These are phyloP conservation scores for Hordeum pubiflorum DNA, from an alignment of 202 grass and related monocot species.

Conservation along the genomic window DNA sequence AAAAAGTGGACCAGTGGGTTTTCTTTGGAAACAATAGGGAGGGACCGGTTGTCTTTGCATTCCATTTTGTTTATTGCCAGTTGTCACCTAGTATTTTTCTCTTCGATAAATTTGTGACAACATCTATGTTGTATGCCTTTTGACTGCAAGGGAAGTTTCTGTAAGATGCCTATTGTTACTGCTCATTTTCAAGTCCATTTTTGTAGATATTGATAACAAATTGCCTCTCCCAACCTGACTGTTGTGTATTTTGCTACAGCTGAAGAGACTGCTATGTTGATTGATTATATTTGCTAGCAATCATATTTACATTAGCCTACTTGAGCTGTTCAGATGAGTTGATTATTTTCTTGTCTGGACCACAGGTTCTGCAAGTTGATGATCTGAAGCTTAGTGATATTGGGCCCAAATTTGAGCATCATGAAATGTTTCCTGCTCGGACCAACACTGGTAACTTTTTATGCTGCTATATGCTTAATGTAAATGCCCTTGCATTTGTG, in stretches of 20 bases:
- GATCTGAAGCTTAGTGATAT: conserved; percentile 76
- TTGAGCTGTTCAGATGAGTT: not conserved
- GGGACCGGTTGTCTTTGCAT: not conserved
- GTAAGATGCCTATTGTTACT: not conserved
- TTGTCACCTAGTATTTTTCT: not conserved
- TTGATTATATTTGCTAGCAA: conserved; percentile 17
- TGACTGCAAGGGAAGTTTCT: not conserved
- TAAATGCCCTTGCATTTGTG: conserved; percentile 19
- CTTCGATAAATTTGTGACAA: not conserved
- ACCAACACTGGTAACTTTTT: conserved; percentile 67
- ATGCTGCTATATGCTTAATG: conserved; percentile 7
- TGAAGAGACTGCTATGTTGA: conserved; percentile 7
- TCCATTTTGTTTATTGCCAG: not conserved
- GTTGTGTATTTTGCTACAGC: not conserved
- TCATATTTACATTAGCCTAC: not conserved
- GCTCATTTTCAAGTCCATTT: conserved; percentile 1
- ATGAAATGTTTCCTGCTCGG: conserved; percentile 94
- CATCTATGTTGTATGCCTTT: not conserved
- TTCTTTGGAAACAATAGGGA: not conserved
- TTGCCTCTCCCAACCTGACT: not conserved
- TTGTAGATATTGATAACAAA: not conserved
- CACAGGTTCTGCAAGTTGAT: conserved; percentile 63
- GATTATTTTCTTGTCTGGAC: conserved; percentile 18
- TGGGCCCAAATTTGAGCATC: conserved; percentile 91
- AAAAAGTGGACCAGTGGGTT: not conserved